Base-by-base conservation (phyloP, 2,329 filamentous ascomycete species). In the Ramichloridium luteum region DNA sequence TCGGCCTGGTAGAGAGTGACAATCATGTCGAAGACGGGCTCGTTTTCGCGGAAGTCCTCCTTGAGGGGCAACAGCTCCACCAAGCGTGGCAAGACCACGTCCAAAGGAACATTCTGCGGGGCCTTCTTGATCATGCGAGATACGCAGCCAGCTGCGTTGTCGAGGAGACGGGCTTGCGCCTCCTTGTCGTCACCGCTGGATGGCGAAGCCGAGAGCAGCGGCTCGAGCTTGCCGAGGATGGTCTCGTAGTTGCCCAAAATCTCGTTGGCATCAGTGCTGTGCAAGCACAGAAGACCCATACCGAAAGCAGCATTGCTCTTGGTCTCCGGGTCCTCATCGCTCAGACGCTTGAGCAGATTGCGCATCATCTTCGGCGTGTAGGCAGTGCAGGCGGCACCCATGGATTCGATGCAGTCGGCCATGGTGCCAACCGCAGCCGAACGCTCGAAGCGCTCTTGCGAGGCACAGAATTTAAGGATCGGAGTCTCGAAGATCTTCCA, bases 401-500 rank as follows among this genome's bases (percentile, higher is more conserved):
- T 90, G 58, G 83, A 79, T 49, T 80, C 79, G 48, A 85, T 77
- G 56, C 83, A 82, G 65, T 96, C 88, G 15, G 88, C 88, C 41
- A 96, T 80, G 33, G 88, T 83, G 46, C 90, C 90, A 13, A 94
- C 80, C 28, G 86, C 81, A 13, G 85, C 85, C 18, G 80, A 86
- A 32, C 90, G 80, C 66, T 96, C 88, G 22, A 84, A 76, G 29
- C 79, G 68, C 59, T 94, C 86, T 44, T 79, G 78, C 40, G 84
- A 88, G 55, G 79, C 81, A 31, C 84, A 79, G 49, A 85, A 90
- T 62, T 83, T 88, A 54, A 93, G 65, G 46, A 96, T 70, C 22
- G 80, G 81, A 68, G 90, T 88, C 67, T 93, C 82, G 46, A 94
- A 93, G 48, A 93, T 77, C 68, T 93, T 92, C 84, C 85, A 96